Evolutionary conservation across 1,139 yeast species (phyloP).

Genomic region (Blastobotrys elegans): DNA sequence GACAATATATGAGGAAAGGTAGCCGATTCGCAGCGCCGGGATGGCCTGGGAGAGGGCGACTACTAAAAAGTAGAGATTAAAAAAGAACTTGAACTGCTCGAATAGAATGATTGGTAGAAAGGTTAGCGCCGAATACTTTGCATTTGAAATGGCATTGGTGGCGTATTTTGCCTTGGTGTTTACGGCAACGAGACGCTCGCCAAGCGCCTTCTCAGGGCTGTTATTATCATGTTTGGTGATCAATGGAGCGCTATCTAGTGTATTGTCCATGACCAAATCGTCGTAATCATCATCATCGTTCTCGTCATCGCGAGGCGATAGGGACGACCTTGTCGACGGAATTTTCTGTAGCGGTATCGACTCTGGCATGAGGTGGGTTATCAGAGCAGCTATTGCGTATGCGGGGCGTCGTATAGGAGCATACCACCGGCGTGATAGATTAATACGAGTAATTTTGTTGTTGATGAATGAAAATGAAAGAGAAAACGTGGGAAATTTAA

Average conservation of each 20-base stretch:
- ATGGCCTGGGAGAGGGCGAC: conserved; percentile 93
- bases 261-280: conserved; percentile 10
- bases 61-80: conserved; percentile 82
- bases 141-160: conserved; percentile 84
- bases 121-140: conserved; percentile 84
- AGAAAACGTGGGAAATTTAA: neutral
- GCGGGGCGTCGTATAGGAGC: conserved; percentile 3
- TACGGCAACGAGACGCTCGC: conserved; percentile 7
- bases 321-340: neutral
- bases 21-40: conserved; percentile 91
- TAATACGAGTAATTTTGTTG: neutral
- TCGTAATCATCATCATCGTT: conserved; percentile 15
- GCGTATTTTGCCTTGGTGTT: conserved; percentile 41
- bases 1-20: conserved; percentile 84
- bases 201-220: neutral
- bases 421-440: conserved; percentile 2
- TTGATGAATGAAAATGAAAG: neutral
- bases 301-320: neutral
- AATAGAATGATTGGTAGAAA: conserved; percentile 85
- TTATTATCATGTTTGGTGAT: conserved; percentile 5
- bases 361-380: conserved; percentile 2
- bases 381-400: conserved; percentile 4
- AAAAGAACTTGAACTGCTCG: conserved; percentile 96
- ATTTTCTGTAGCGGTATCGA: conserved; percentile 2
- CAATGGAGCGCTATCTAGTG: conserved; percentile 17